These are phyloP conservation scores for Cocos nucifera DNA, from an alignment of 176 grass and related monocot genomes.

Conservation along the genomic window DNA sequence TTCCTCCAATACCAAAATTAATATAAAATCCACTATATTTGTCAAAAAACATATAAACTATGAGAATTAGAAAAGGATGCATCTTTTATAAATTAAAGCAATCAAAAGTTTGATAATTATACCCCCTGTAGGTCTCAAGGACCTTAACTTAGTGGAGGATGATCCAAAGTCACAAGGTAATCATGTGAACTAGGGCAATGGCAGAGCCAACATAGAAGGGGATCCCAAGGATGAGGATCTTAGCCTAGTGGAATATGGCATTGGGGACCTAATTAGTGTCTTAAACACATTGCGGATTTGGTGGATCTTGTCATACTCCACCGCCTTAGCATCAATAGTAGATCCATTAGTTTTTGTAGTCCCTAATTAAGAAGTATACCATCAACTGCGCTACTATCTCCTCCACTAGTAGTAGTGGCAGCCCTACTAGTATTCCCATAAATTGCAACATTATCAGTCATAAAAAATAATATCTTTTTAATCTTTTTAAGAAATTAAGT, in stretches of 20 bases:
- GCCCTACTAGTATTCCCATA: slow-evolving; percentile 48
- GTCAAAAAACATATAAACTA: no score
- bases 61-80: no score
- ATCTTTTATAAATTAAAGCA: no score
- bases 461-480: no score
- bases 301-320: slow-evolving; percentile 83
- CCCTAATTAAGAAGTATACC: slow-evolving; percentile 80
- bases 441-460: slow-evolving; percentile 43
- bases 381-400: slow-evolving; percentile 56
- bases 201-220: slow-evolving; percentile 54
- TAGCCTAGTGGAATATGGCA: slow-evolving; percentile 72
- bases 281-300: slow-evolving; percentile 74
- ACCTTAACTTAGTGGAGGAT: slow-evolving; percentile 69
- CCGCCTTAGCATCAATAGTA: slow-evolving; percentile 66
- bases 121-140: slow-evolving; percentile 85
- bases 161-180: slow-evolving; percentile 88
- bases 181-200: slow-evolving; percentile 64
- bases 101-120: no score
- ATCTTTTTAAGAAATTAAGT: no score
- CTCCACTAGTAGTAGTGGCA: slow-evolving; percentile 55
- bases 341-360: slow-evolving; percentile 81
- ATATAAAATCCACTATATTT: no score
- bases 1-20: no score
- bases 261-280: slow-evolving; percentile 62
- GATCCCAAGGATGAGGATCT: slow-evolving; percentile 70